These are phyloP conservation scores for Hypoxylon sp. DNA, from an alignment of 2,329 filamentous ascomycete species.

Conservation along the genomic window DNA sequence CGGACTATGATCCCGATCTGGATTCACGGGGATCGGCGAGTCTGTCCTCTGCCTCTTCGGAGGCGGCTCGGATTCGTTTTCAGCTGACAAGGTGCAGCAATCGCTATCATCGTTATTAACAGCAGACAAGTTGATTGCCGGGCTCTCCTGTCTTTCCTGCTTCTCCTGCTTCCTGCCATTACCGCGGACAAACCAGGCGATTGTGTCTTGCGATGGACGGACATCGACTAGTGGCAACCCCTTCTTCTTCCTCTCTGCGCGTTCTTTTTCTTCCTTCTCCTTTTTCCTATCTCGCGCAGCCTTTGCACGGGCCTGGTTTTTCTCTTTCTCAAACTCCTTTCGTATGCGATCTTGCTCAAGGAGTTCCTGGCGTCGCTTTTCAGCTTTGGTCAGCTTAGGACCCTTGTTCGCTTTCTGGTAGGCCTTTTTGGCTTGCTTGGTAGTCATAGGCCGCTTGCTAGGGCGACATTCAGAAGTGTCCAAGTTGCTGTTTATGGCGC, in stretches of 20 bases:
- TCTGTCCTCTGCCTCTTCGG: constrained; percentile 40
- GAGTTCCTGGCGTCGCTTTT: constrained; percentile 58
- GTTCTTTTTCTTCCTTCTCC: constrained; percentile 64
- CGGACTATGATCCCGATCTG: constrained; percentile 16
- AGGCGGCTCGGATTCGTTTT: constrained; percentile 34
- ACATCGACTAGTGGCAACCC: constrained; percentile 68
- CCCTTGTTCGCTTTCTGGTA: constrained; percentile 59
- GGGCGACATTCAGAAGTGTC: constrained; percentile 32
- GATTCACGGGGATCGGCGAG: constrained; percentile 3
- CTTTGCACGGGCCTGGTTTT: constrained; percentile 62
- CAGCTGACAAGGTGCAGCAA: constrained; percentile 24
- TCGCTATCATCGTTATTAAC: constrained; percentile 18
- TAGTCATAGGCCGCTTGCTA: constrained; percentile 61
- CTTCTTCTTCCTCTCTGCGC: constrained; percentile 64
- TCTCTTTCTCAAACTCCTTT: constrained; percentile 65
- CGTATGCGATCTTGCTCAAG: constrained; percentile 68
- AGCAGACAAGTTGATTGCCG: not conserved
- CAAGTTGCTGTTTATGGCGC: constrained; percentile 43
- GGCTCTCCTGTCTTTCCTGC: constrained; percentile 32
- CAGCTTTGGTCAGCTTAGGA: constrained; percentile 59
- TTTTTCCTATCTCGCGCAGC: constrained; percentile 67
- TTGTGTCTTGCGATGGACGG: constrained; percentile 69
- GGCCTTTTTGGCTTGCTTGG: constrained; percentile 62
- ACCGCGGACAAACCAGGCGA: constrained; percentile 63
- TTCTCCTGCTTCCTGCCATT: constrained; percentile 39